Base-by-base conservation (phyloP, 140 eudicot species). In the Oenanthe javanica region DNA sequence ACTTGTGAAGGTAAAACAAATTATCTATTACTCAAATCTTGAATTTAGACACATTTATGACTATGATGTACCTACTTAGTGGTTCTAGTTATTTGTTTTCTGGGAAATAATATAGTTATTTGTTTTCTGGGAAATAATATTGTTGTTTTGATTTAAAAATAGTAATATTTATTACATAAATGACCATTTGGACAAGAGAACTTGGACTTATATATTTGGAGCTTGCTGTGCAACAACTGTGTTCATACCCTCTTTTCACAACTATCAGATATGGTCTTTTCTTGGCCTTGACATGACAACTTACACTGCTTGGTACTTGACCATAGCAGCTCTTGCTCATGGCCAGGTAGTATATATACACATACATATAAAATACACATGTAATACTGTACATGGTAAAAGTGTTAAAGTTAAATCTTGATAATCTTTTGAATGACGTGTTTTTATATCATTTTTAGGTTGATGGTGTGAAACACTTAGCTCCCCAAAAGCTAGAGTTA, bases 141-240 rank as follows among this genome's bases (percentile, higher is more conserved):
- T 86, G 71, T 76, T 80, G 75, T 72, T 84, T 23, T n/a, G 42
- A 71, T 23, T 55, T 82, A 50, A 72, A 61, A 84, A 80, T 90
- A 94, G 98, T 66, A 94, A 94, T 57, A 94, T 94, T 84, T 94
- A 94, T 82, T 94, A 94, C 88, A 87, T 94, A 76, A 94, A 94
- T 85, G 97, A 94, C 50, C 93, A 87, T 46, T 80, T 94, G 96
- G 98, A 94, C 88, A 94, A 94, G 84, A 92, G 98, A 88, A 94
- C 98, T 86, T 94, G 98, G 98, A 94, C 98, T 2, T 94, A 94
- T 83, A 94, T 94, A 87, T 94, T 94, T 81, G 98, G 98, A 84
- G 98, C 98, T 79, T 94, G 98, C 84, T 94, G 98, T 82, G 97
- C 98, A 46, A 93, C 98, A 15, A 93, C 98, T 11, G 98, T 93